Percentiles rank a stretch among this genome's conserved stretches.
Evolutionary conservation across 2,329 filamentous ascomycete genomes (phyloP).

Genomic region (Teratosphaeria zuluensis): DNA sequence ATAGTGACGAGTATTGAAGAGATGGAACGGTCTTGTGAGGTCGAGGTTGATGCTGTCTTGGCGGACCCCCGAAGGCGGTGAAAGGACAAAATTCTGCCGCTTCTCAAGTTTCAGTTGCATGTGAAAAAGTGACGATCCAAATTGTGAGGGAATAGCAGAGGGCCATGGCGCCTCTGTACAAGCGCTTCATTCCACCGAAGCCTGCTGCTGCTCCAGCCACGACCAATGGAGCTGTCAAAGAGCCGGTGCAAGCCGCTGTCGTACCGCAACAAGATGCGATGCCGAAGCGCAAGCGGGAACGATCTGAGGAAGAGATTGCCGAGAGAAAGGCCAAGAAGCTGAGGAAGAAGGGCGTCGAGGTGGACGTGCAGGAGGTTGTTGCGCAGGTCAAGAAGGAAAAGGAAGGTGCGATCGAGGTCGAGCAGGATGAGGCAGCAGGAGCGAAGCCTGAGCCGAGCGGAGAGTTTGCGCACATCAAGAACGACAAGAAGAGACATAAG

Average conservation of each 20-base stretch:
- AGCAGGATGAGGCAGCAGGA: neutral
- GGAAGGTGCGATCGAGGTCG: neutral
- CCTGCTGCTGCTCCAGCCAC: neutral
- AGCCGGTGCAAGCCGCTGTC: neutral
- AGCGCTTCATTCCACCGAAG: conserved; percentile 35
- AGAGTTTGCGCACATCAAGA: conserved; percentile 22
- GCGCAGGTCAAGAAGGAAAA: neutral
- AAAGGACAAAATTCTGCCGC: neutral
- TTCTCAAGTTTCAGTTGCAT: neutral
- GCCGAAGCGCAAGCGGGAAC: conserved; percentile 25
- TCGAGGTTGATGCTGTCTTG: neutral
- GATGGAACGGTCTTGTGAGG: neutral
- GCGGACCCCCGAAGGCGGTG: conserved; percentile 2
- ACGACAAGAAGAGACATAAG: conserved; percentile 24
- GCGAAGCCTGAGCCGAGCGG: conserved; percentile 3
- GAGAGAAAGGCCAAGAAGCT: conserved; percentile 24
- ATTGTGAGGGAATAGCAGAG: neutral
- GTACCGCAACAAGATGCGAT: neutral
- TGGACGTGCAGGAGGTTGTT: neutral
- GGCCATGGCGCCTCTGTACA: conserved; percentile 31
- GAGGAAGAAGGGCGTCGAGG: conserved; percentile 18
- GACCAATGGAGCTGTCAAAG: neutral
- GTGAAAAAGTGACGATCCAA: conserved; percentile 10
- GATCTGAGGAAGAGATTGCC: conserved; percentile 20
- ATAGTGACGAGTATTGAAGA: too few species aligned